Conservation (phyloP, 2,329 filamentous ascomycete genomes). For the Penicillium sp. region DNA sequence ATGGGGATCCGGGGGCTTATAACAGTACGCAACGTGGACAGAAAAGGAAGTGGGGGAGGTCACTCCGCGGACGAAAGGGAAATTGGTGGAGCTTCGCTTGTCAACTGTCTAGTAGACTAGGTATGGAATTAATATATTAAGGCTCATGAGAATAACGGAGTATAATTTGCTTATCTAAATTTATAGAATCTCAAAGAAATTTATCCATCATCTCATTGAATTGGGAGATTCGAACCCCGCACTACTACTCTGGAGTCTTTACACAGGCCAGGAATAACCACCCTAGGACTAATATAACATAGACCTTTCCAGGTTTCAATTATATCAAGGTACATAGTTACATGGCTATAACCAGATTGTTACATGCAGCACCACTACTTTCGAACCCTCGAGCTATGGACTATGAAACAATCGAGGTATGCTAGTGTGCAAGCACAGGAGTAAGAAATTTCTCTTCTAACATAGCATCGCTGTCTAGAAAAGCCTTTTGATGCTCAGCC, state of each 20-base stretch:
- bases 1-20: background rate
- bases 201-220: background rate
- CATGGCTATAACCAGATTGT: background rate
- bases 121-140: background rate
- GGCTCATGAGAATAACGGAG: background rate
- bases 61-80: conserved; percentile 16
- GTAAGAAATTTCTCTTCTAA: too few relatives aligned
- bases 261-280: background rate
- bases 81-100: conserved; percentile 9
- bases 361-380: background rate
- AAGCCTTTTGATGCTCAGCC: too few relatives aligned
- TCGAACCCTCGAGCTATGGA: too few relatives aligned
- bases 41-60: conserved; percentile 4
- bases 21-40: background rate
- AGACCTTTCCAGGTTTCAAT: background rate
- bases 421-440: too few relatives aligned
- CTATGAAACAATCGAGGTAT: too few relatives aligned
- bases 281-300: background rate
- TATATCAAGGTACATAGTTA: background rate
- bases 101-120: too few relatives aligned
- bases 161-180: background rate
- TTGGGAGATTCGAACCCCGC: background rate
- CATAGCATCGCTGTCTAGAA: too few relatives aligned
- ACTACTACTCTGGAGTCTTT: background rate
- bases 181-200: background rate